phyloP scores from a whole-genome alignment of 306 rosid species.

The Trifolium subterraneum region DNA sequence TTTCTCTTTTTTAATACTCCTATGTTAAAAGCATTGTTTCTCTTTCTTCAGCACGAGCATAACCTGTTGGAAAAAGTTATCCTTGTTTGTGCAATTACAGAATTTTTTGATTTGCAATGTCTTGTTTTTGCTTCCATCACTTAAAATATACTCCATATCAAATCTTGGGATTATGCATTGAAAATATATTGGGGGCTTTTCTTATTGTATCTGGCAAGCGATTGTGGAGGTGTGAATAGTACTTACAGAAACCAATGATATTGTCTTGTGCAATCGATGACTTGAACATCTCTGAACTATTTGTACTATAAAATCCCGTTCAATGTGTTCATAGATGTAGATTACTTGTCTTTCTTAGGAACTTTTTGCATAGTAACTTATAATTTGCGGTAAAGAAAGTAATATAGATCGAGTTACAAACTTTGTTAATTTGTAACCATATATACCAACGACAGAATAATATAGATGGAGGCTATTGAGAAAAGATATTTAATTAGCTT shows the following conservation, averaged over 20 bases:
- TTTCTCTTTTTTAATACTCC: background rate
- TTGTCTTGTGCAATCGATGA: constrained; percentile 4
- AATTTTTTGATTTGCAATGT: background rate
- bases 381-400: no score
- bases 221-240: constrained; percentile 11
- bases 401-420: no score
- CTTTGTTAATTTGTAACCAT: no score
- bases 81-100: constrained; percentile 7
- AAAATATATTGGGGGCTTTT: constrained; percentile 1
- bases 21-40: constrained; percentile 37
- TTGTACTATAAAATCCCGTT: background rate
- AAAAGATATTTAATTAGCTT: no score
- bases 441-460: no score
- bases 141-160: constrained; percentile 9
- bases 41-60: constrained; percentile 39
- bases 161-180: constrained; percentile 21
- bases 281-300: constrained; percentile 1
- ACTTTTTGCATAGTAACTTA: no score
- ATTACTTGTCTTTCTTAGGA: background rate
- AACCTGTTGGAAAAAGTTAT: constrained; percentile 26
- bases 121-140: background rate
- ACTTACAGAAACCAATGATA: constrained; percentile 30
- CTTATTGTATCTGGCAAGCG: constrained; percentile 10
- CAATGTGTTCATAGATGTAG: background rate
- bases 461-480: no score